Evolutionary conservation across 2,329 filamentous ascomycete genomes (phyloP).

Genomic region (Ceratocystis harringtonii): DNA sequence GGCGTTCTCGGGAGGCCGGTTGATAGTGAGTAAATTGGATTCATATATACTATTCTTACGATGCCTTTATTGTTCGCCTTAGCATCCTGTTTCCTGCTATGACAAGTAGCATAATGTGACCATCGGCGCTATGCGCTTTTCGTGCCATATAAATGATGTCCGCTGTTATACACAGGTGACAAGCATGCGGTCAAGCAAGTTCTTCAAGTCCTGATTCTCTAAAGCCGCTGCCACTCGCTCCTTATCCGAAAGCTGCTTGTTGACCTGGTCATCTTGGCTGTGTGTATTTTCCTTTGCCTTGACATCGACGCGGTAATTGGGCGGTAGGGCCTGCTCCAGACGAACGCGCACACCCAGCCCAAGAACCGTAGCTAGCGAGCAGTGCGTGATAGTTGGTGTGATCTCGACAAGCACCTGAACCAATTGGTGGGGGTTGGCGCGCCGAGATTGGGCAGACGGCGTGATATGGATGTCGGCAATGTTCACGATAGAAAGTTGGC

Average conservation of each 20-base stretch:
- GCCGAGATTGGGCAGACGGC: constrained; percentile 26
- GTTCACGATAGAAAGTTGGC: constrained; percentile 86
- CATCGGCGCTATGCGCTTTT: background rate
- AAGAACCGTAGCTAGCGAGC: constrained; percentile 90
- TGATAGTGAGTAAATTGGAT: background rate
- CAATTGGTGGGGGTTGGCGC: constrained; percentile 37
- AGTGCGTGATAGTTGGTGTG: constrained; percentile 93
- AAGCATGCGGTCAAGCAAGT: constrained; percentile 85
- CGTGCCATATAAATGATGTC: background rate
- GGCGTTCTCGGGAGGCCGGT: background rate
- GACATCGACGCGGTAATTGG: constrained; percentile 83
- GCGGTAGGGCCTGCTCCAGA: constrained; percentile 77
- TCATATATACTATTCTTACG: background rate
- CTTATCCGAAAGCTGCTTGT: constrained; percentile 93
- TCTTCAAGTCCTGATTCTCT: constrained; percentile 82
- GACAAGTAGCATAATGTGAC: background rate
- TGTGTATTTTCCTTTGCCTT: constrained; percentile 94
- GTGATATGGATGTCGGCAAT: constrained; percentile 80
- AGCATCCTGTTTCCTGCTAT: constrained; percentile 4
- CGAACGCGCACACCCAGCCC: constrained; percentile 84
- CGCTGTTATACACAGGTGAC: constrained; percentile 46
- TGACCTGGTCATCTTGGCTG: constrained; percentile 84
- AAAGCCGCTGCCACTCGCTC: constrained; percentile 88
- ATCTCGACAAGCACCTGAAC: constrained; percentile 73
- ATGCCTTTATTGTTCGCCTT: background rate